Conservation (phyloP, 2,329 filamentous ascomycete species). For the Diplodia mutila region DNA sequence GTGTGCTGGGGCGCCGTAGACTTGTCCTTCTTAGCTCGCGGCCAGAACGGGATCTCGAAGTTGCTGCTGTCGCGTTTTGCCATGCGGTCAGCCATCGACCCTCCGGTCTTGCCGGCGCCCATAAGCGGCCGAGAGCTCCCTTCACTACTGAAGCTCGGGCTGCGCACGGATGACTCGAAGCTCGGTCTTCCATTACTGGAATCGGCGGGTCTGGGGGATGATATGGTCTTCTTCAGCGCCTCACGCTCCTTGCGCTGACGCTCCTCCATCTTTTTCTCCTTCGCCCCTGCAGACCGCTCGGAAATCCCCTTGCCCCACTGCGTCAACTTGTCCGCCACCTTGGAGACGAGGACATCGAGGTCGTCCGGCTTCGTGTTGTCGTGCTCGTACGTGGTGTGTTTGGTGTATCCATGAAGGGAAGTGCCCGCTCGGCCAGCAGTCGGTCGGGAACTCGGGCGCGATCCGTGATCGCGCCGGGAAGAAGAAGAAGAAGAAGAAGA, state of each 20-base stretch:
- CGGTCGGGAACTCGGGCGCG: neutral
- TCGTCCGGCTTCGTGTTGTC: neutral
- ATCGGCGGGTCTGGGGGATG: neutral
- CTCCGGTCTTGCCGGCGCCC: neutral
- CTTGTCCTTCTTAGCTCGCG: neutral
- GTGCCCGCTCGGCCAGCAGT: neutral
- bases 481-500: neutral
- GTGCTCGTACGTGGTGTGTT: neutral
- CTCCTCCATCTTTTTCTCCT: neutral
- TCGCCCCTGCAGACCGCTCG: neutral
- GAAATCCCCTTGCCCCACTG: conserved; percentile 11
- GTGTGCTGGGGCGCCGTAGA: neutral
- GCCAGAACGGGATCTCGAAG: conserved; percentile 11
- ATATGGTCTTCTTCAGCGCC: conserved; percentile 6
- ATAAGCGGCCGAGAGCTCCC: neutral
- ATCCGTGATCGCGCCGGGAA: too few species aligned
- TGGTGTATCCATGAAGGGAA: neutral
- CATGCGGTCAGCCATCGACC: conserved; percentile 4
- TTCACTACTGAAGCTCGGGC: neutral
- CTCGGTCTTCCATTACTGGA: neutral
- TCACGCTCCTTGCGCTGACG: conserved; percentile 7
- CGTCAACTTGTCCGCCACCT: conserved; percentile 8
- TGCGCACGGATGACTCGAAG: too few species aligned
- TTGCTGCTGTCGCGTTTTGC: neutral
- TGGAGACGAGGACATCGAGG: neutral